Percentiles rank a stretch among this genome's conserved stretches.
Conservation (phyloP, 768 basidiomycete species). For the Thelephora ganbajun region DNA sequence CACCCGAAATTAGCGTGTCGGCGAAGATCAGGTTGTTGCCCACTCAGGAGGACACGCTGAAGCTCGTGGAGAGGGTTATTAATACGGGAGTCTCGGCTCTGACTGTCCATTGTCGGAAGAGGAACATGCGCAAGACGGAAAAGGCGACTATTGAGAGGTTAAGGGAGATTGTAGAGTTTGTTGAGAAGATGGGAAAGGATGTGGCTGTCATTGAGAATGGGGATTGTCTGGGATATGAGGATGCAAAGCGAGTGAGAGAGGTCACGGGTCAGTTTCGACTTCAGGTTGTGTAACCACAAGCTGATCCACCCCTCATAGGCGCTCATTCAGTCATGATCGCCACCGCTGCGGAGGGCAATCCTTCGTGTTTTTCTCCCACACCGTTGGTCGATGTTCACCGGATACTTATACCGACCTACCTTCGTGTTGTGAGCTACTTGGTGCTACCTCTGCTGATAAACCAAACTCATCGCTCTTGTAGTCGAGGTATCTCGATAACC, state of each 20-base stretch:
- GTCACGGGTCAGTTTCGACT: conserved; percentile 46
- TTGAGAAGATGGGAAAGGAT: conserved; percentile 54
- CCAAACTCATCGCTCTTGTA: conserved; percentile 14
- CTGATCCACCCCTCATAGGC: conserved; percentile 23
- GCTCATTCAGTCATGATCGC: conserved; percentile 95
- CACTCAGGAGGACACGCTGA: conserved; percentile 75
- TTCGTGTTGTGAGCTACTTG: conserved; percentile 44
- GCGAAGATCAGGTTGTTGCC: conserved; percentile 89
- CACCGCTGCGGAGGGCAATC: conserved; percentile 86
- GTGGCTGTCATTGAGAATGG: conserved; percentile 93
- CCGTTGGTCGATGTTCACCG: conserved; percentile 58
- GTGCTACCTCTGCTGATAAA: conserved; percentile 6
- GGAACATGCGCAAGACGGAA: conserved; percentile 79
- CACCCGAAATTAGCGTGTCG: conserved; percentile 72
- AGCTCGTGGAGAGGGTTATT: conserved; percentile 79
- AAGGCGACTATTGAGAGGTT: conserved; percentile 66
- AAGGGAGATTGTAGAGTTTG: conserved; percentile 76
- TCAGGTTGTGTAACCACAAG: neutral
- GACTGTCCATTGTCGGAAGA: conserved; percentile 91
- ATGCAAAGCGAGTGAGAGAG: conserved; percentile 59
- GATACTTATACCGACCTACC: conserved; percentile 56
- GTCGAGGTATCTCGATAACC: conserved; percentile 65
- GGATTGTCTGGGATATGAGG: conserved; percentile 70
- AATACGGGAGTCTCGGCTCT: conserved; percentile 79
- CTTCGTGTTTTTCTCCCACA: conserved; percentile 65